These are phyloP conservation scores for Tripterygium wilfordii DNA, from an alignment of 177 flowering plant species.

Conservation along the genomic window DNA sequence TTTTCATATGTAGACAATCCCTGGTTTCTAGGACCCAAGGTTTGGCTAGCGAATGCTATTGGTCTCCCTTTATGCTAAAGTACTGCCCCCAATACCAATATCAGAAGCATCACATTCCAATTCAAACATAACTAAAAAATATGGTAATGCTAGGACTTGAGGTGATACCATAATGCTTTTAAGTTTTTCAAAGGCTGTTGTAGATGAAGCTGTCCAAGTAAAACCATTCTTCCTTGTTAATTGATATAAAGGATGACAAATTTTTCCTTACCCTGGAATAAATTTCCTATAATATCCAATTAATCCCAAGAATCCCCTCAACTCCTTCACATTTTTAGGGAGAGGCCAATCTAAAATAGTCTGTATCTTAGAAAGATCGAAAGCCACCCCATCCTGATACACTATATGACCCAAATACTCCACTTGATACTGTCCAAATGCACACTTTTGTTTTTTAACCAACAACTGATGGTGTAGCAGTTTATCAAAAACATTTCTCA, in stretches of 20 bases:
- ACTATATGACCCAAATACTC: too few relatives aligned
- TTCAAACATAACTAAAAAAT: too few relatives aligned
- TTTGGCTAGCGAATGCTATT: not conserved
- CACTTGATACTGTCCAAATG: too few relatives aligned
- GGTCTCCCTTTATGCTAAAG: not conserved
- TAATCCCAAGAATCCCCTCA: not conserved
- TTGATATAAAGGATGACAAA: not conserved
- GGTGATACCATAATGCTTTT: not conserved
- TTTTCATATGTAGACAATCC: constrained; percentile 5
- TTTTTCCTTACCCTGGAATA: not conserved
- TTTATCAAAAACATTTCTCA: not conserved
- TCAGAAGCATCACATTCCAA: not conserved
- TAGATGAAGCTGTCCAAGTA: not conserved
- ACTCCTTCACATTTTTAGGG: not conserved
- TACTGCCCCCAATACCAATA: not conserved
- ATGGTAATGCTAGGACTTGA: not conserved
- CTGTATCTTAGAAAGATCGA: not conserved
- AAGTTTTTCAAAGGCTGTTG: not conserved
- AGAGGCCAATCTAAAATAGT: not conserved
- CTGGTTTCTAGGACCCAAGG: not conserved
- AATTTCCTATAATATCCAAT: not conserved
- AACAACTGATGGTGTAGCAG: too few relatives aligned
- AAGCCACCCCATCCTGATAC: not conserved
- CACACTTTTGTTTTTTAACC: too few relatives aligned
- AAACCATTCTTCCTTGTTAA: not conserved